Conservation (phyloP, 495 filamentous ascomycete species). For the Tuber aestivum region DNA sequence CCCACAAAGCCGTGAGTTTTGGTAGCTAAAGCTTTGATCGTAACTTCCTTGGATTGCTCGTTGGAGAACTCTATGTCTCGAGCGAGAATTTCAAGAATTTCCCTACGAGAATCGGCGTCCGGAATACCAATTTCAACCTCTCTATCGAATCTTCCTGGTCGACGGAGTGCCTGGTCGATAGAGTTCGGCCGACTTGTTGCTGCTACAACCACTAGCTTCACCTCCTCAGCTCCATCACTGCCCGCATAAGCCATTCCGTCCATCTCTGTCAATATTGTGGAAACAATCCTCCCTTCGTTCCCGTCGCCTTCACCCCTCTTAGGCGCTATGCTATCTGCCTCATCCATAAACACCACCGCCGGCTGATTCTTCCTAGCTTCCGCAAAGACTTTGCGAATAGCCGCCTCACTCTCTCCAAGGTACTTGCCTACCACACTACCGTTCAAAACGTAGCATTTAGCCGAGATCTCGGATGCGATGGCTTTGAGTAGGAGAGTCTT, state of each 20-base stretch:
- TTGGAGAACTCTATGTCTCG: slow-evolving; percentile 38
- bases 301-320: slow-evolving; percentile 51
- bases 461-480: slow-evolving; percentile 48
- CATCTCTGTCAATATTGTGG: slow-evolving; percentile 51
- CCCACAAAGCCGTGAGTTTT: slow-evolving; percentile 67
- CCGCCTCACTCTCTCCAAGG: slow-evolving; percentile 67
- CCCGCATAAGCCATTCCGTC: slow-evolving; percentile 47
- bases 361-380: slow-evolving; percentile 67
- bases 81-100: slow-evolving; percentile 61
- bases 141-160: slow-evolving; percentile 57
- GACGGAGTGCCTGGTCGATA: slow-evolving; percentile 67
- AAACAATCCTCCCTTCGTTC: slow-evolving; percentile 47
- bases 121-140: slow-evolving; percentile 81
- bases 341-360: slow-evolving; percentile 76
- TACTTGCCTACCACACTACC: slow-evolving; percentile 60
- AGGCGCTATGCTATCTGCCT: slow-evolving; percentile 67
- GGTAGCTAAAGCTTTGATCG: slow-evolving; percentile 46
- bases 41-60: slow-evolving; percentile 51
- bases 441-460: slow-evolving; percentile 47
- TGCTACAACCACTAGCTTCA: slow-evolving; percentile 63
- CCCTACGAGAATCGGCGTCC: slow-evolving; percentile 60
- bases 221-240: slow-evolving; percentile 37
- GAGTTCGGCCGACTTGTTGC: slow-evolving; percentile 66
- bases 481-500: slow-evolving; percentile 57
- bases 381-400: slow-evolving; percentile 64